A percentile compares a stretch with the other conserved stretches of the same genome.
Conservation (phyloP, 1,284 basidiomycete species). For the Tilletia indica region DNA sequence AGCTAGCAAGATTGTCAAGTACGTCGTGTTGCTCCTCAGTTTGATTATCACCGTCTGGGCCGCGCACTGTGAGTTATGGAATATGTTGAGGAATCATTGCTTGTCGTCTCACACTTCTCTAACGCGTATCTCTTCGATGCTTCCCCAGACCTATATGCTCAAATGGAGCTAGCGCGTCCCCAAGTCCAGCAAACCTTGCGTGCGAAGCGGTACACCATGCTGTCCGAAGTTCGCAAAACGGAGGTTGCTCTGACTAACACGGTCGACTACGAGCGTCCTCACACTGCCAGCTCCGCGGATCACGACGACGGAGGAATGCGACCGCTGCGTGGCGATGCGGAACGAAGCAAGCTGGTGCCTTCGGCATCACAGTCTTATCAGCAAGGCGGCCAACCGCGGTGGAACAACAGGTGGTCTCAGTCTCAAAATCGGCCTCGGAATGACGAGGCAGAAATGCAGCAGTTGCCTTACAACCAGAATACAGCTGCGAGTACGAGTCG, state of each 20-base stretch:
- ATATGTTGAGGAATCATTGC: too few species aligned
- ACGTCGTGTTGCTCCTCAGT: constrained; percentile 47
- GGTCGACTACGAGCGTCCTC: constrained; percentile 3
- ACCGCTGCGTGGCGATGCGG: background rate
- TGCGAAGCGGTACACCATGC: constrained; percentile 63
- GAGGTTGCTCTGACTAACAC: constrained; percentile 1
- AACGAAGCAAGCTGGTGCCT: background rate
- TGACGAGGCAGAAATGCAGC: constrained; percentile 12
- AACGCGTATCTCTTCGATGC: background rate
- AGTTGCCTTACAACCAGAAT: constrained; percentile 3
- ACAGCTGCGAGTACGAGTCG: constrained; percentile 1
- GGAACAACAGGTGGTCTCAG: constrained; percentile 1
- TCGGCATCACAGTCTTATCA: background rate
- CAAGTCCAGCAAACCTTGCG: constrained; percentile 65
- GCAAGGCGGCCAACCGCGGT: background rate
- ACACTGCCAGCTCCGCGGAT: background rate
- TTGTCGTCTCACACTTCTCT: background rate
- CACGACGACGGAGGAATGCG: background rate
- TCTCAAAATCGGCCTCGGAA: background rate
- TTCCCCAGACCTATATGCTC: constrained; percentile 63
- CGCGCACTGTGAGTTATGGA: constrained; percentile 65
- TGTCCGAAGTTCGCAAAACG: constrained; percentile 24
- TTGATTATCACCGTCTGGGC: constrained; percentile 70
- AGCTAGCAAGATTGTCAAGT: constrained; percentile 50
- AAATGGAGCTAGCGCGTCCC: constrained; percentile 75